phyloP scores from a whole-genome alignment of 306 rosid species.

The Quercus aquifolioides region DNA sequence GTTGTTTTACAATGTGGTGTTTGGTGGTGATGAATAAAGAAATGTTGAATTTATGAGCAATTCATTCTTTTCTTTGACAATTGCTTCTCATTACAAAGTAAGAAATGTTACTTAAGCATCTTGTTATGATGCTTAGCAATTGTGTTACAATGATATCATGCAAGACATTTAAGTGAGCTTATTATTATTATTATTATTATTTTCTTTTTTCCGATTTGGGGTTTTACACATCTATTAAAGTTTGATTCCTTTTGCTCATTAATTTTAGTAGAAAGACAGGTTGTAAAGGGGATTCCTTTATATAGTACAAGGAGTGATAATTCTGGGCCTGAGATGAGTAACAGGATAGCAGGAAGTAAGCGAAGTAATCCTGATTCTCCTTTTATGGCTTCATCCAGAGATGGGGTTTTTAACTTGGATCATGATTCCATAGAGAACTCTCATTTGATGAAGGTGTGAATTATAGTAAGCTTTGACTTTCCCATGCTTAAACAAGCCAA shows the following conservation, averaged over 20 bases:
- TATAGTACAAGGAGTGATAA: conserved; percentile 76
- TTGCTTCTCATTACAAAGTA: not conserved
- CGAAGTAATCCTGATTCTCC: conserved; percentile 81
- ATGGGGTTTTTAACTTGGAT: conserved; percentile 53
- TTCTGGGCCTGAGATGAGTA: conserved; percentile 67
- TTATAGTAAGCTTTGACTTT: not conserved
- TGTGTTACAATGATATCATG: conserved; percentile 3
- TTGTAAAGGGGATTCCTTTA: conserved; percentile 81
- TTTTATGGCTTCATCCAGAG: conserved; percentile 71
- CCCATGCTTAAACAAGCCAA: conserved; percentile 7
- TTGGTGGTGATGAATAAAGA: conserved; percentile 14
- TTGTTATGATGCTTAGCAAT: conserved; percentile 13
- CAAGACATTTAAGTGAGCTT: conserved; percentile 8
- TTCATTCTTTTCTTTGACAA: not conserved
- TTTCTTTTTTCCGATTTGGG: not conserved
- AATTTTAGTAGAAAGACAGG: conserved; percentile 60
- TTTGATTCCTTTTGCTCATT: conserved; percentile 37
- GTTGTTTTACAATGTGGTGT: conserved; percentile 2
- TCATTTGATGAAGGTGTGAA: conserved; percentile 73
- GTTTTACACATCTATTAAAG: conserved; percentile 11
- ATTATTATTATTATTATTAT: not conserved
- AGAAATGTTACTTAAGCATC: conserved; percentile 4
- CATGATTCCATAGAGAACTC: conserved; percentile 73
- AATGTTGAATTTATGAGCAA: conserved; percentile 9
- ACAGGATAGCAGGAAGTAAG: conserved; percentile 69